Evolutionary conservation across 2,329 filamentous ascomycete species (phyloP).

Genomic region (Cladorrhinum sp.): DNA sequence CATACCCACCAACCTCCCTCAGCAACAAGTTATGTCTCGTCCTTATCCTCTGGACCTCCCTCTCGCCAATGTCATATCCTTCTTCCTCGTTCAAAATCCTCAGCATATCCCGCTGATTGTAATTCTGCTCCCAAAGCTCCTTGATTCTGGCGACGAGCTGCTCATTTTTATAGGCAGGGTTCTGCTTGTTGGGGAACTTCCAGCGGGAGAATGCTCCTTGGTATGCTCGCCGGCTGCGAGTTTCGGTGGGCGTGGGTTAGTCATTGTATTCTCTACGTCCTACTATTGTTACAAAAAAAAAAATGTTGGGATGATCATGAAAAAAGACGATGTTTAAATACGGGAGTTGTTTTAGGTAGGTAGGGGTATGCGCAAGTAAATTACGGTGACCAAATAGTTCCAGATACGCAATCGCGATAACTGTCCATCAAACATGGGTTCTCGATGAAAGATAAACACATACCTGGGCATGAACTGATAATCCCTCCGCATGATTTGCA

Average conservation of each 20-base stretch:
- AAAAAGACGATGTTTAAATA: not conserved
- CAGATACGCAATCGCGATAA: not conserved
- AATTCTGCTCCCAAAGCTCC: slow-evolving; percentile 75
- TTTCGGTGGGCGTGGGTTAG: not conserved
- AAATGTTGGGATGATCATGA: not conserved
- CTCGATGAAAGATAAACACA: slow-evolving; percentile 28
- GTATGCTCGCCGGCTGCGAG: slow-evolving; percentile 67
- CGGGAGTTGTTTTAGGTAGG: not conserved
- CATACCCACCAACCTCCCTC: slow-evolving; percentile 57
- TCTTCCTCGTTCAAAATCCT: slow-evolving; percentile 64
- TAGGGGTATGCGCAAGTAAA: too few species aligned
- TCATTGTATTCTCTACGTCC: not conserved
- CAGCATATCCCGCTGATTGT: slow-evolving; percentile 71
- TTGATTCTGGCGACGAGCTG: slow-evolving; percentile 66
- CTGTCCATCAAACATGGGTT: not conserved
- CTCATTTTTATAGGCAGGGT: slow-evolving; percentile 67
- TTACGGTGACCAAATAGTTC: not conserved
- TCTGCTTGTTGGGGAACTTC: slow-evolving; percentile 74
- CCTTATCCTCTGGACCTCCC: slow-evolving; percentile 68
- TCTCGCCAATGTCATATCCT: slow-evolving; percentile 68
- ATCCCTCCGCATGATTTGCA: slow-evolving; percentile 63
- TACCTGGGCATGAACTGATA: slow-evolving; percentile 71
- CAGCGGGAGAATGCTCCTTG: slow-evolving; percentile 75
- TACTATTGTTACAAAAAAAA: not conserved
- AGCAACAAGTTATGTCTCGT: slow-evolving; percentile 67